Conservation (phyloP, 2,329 filamentous ascomycete genomes). For the Paraphoma sp. region DNA sequence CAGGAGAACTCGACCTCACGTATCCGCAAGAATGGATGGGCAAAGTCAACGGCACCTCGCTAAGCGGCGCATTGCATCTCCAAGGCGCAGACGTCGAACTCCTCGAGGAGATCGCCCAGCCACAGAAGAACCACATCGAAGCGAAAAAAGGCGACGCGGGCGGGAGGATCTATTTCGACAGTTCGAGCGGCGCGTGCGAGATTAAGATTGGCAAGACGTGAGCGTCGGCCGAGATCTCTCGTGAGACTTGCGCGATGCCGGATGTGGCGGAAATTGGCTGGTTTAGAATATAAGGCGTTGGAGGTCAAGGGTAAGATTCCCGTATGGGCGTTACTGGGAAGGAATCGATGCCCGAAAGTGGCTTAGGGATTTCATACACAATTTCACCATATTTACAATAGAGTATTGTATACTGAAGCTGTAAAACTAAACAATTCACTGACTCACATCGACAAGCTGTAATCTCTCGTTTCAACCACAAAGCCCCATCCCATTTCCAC, state of each 20-base stretch:
- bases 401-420: too few species aligned
- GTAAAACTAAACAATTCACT: too few species aligned
- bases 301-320: too few species aligned
- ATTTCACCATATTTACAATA: too few species aligned
- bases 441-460: not conserved
- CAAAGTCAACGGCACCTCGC: slow-evolving; percentile 43
- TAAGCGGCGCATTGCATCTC: slow-evolving; percentile 48
- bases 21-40: slow-evolving; percentile 55
- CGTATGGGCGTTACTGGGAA: too few species aligned
- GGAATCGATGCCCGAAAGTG: too few species aligned
- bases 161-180: slow-evolving; percentile 44
- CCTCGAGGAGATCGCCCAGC: slow-evolving; percentile 32
- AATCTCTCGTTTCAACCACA: slow-evolving; percentile 1
- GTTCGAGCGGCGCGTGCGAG: slow-evolving; percentile 40
- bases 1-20: slow-evolving; percentile 42
- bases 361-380: too few species aligned
- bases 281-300: too few species aligned
- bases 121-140: slow-evolving; percentile 41
- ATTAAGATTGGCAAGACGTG: slow-evolving; percentile 39
- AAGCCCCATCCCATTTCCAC: too few species aligned
- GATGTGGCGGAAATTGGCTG: too few species aligned
- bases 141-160: slow-evolving; percentile 49
- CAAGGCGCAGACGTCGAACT: slow-evolving; percentile 48
- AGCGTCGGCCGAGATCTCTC: not conserved
- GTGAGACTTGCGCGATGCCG: too few species aligned